Evolutionary conservation across 164 flowering plant species (phyloP), one percentile per base, ranked within the genome.

Genomic region (Stephania cephalantha): DNA sequence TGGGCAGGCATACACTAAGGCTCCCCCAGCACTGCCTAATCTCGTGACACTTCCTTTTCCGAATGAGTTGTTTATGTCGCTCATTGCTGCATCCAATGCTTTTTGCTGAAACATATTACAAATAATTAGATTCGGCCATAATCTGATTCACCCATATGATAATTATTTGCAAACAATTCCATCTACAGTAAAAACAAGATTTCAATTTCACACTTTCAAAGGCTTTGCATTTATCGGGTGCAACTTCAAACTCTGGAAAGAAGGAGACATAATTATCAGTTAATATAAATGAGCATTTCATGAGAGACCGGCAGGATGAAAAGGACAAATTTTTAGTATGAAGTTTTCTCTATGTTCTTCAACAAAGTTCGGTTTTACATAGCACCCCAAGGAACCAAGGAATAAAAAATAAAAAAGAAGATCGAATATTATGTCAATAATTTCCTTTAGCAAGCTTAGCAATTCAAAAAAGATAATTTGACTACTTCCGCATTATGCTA

Each of bases 21-120:
- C 98, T 80, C 98, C 99, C 73, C 99, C 99, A 68, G 94, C 94
- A 86, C 99, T 95, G 72, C 99, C 99, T 78, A 95, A 84, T 86
- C 99, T 90, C 46, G 98, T 95, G 64, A 95, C 98, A 75, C 98
- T 95, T 82, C 99, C 99, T 81, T 91, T 95, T 31, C 99, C 99
- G 84, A 93, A 95, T 18, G 99, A 90, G 76, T 73, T 89, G 68
- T 95, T 95, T 80, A 95, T 95, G 82, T 93, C 99, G 78, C 88
- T 87, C 96, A 95, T 95, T 22, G 98, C 99, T 73, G 97, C 97
- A 70, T 95, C 97, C 82, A 93, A 64, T n/a, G 98, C 99, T 80
- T 88, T 95, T 93, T 90, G 92, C 99, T 95, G 89, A 35, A 81
- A 75, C 64, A 76, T n/a, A 42, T 22, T 5, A 69, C 46, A 35